Conservation (phyloP, 1,139 yeast species). For the Yamadazyma jaroonii region DNA sequence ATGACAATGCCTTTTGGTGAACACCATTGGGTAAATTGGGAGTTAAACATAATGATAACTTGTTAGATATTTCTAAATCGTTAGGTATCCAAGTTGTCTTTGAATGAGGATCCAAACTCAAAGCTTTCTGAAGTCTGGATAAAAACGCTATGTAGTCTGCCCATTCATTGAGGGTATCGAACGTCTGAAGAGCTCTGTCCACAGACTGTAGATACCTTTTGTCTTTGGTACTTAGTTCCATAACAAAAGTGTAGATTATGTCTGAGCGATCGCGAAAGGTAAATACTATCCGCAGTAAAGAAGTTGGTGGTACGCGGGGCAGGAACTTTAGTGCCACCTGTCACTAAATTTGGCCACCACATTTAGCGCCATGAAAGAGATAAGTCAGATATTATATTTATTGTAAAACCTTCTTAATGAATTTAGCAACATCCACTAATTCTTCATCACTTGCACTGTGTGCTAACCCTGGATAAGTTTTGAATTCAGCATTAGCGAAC, state of each 20-base stretch:
- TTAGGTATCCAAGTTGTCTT: slow-evolving; percentile 46
- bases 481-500: slow-evolving; percentile 52
- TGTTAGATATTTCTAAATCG: slow-evolving; percentile 42
- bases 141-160: slow-evolving; percentile 96
- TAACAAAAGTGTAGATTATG: slow-evolving; percentile 2
- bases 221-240: slow-evolving; percentile 12
- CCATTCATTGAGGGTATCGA: slow-evolving; percentile 92
- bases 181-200: slow-evolving; percentile 72
- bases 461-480: slow-evolving; percentile 58
- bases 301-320: too few species aligned
- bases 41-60: slow-evolving; percentile 65
- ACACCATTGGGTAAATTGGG: slow-evolving; percentile 91
- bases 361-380: too few species aligned
- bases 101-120: slow-evolving; percentile 38
- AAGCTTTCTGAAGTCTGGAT: slow-evolving; percentile 70
- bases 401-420: slow-evolving; percentile 29
- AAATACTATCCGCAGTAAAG: too few species aligned
- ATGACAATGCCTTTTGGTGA: slow-evolving; percentile 80
- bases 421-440: slow-evolving; percentile 54
- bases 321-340: too few species aligned
- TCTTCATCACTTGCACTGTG: slow-evolving; percentile 73
- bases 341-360: too few species aligned
- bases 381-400: too few species aligned
- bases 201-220: slow-evolving; percentile 64
- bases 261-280: background rate